These are phyloP conservation scores for Ramichloridium luteum DNA, from an alignment of 2,329 filamentous ascomycete genomes.

Conservation along the genomic window DNA sequence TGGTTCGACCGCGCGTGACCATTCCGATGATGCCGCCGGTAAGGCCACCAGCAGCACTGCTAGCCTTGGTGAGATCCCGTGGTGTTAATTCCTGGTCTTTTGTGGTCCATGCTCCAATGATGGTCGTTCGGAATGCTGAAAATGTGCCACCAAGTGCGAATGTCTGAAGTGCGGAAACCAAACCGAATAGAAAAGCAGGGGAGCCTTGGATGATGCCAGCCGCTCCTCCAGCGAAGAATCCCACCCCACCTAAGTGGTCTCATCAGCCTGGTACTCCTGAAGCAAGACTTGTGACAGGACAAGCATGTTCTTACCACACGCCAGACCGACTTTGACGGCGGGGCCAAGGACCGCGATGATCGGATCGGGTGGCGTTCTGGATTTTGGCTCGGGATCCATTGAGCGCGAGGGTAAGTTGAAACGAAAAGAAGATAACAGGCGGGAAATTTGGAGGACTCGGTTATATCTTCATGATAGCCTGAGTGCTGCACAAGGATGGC, in stretches of 20 bases:
- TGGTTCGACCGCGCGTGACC: constrained; percentile 45
- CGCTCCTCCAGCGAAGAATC: constrained; percentile 44
- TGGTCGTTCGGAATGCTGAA: constrained; percentile 46
- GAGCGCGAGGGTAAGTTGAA: too few species aligned
- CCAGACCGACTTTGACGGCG: constrained; percentile 23
- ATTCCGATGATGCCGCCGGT: constrained; percentile 45
- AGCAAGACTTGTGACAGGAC: too few species aligned
- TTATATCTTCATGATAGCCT: too few species aligned
- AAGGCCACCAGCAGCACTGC: constrained; percentile 57
- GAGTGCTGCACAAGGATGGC: too few species aligned
- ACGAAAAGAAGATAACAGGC: too few species aligned
- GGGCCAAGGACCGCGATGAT: constrained; percentile 18
- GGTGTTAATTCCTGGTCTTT: constrained; percentile 14
- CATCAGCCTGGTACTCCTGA: too few species aligned
- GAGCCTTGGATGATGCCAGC: constrained; percentile 47
- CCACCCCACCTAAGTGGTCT: too few species aligned
- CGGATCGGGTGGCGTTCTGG: constrained; percentile 11
- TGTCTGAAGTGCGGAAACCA: constrained; percentile 67
- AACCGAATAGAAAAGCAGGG: constrained; percentile 56
- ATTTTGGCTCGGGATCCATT: too few species aligned
- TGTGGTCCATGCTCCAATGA: constrained; percentile 26
- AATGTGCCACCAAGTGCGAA: constrained; percentile 65
- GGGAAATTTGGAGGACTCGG: too few species aligned
- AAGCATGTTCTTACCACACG: constrained; percentile 25
- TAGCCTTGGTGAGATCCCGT: constrained; percentile 51